phyloP scores from a whole-genome alignment of 2,329 filamentous ascomycete genomes.

The Aspergillus costaricaensis region DNA sequence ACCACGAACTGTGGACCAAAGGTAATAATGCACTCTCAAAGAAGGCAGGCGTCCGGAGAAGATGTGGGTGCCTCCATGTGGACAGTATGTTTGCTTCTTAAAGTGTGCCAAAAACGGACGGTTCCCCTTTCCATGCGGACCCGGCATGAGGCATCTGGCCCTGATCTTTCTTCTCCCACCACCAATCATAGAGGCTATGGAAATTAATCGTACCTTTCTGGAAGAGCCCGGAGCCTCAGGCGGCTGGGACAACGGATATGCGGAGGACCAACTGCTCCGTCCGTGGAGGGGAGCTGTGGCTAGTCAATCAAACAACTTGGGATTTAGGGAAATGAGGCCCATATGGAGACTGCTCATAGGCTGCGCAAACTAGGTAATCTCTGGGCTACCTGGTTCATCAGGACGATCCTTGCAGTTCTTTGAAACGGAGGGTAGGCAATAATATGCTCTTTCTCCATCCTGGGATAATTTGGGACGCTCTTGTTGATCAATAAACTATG shows the following conservation, averaged over 20 bases:
- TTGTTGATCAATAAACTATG: background rate
- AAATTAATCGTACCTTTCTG: slow-evolving; percentile 1
- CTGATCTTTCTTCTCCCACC: background rate
- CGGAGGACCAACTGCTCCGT: background rate
- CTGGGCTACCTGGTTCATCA: slow-evolving; percentile 2
- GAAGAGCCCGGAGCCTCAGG: background rate
- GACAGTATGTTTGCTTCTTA: background rate
- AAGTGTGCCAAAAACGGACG: background rate
- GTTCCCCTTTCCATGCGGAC: background rate
- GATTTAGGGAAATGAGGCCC: background rate
- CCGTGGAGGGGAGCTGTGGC: background rate
- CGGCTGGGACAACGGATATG: background rate
- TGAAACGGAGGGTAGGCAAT: background rate
- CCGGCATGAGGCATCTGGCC: background rate
- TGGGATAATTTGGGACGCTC: background rate
- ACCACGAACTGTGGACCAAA: background rate
- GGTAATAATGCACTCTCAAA: background rate
- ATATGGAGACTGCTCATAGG: background rate
- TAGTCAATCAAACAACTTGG: background rate
- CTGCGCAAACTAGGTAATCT: background rate
- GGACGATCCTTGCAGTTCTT: background rate
- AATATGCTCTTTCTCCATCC: background rate
- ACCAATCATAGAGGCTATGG: background rate
- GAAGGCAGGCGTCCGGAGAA: background rate
- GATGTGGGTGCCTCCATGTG: slow-evolving; percentile 1